A percentile compares a stretch with the other conserved stretches of the same genome.
phyloP scores from a whole-genome alignment of 1,284 basidiomycete genomes.

The Naganishia albida region DNA sequence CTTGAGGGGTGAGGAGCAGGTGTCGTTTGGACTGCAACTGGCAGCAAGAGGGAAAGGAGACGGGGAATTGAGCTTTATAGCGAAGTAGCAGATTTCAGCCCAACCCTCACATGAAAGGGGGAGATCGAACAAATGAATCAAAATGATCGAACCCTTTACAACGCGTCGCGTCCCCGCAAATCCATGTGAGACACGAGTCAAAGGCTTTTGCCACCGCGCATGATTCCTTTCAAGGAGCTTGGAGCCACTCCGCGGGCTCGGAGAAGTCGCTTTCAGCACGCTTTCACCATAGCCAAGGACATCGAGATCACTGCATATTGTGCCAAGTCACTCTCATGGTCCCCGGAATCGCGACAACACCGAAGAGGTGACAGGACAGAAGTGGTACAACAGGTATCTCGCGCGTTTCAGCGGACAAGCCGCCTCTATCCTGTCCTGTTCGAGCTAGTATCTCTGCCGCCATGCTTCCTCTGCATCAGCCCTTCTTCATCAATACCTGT shows the following conservation, averaged over 20 bases:
- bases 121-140: slow-evolving; percentile 17
- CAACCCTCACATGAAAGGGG: slow-evolving; percentile 20
- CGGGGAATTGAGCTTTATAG: slow-evolving; percentile 1
- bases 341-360: too few species aligned
- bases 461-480: neutral
- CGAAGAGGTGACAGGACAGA: too few species aligned
- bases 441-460: too few species aligned
- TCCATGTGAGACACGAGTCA: neutral
- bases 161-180: slow-evolving; percentile 11
- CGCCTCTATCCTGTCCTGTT: too few species aligned
- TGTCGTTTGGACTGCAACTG: neutral
- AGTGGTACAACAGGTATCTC: too few species aligned
- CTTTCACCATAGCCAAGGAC: neutral
- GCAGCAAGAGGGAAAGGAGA: neutral
- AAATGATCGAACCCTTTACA: slow-evolving; percentile 10
- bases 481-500: neutral
- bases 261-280: neutral
- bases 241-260: too few species aligned
- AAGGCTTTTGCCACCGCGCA: slow-evolving; percentile 1
- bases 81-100: slow-evolving; percentile 6
- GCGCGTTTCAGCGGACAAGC: too few species aligned
- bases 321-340: neutral
- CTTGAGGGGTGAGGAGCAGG: neutral
- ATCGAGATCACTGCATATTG: neutral
- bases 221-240: neutral